Evolutionary conservation across 2,329 filamentous ascomycete species (phyloP), one percentile per base, ranked within the genome.

Genomic region (Ceratocystis huliohia): DNA sequence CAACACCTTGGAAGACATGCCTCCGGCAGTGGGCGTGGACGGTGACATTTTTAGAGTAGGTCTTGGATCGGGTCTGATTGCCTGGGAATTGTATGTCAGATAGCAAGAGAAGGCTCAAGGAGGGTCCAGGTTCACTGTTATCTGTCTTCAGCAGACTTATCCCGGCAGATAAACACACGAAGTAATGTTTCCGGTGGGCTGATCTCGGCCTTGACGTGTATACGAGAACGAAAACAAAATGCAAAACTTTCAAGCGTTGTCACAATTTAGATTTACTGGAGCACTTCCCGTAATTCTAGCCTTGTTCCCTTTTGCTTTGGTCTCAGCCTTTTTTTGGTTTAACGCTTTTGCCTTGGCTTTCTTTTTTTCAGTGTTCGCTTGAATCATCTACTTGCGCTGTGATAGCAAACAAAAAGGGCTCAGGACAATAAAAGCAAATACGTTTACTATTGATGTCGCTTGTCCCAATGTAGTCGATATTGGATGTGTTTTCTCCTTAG

Each of bases 1-100:
- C 73, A 95, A 81, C 61, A 96, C 86, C 70, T 91, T 86, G 68
- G 88, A 92, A 69, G 92, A 96, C 85, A 95, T 91, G 59, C 81
- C 81, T 75, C 68, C 68, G 65, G 80, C 68, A 8, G 83, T 83
- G 61, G 84, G 79, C 68, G 79, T 85, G 73, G 80, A 77, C 68
- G 81, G 76, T 71, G 81, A 75, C 75, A 81, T 80, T 61, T 7
- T 70, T 61, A 41, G n/a, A 17, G 5, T 25, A 53, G 48, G 48
- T 25, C 25, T 25, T 25, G 7, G 48, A 15, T 53, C 48, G 48
- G 20, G 20, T 10, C 25, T 8, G 20, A 25, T 15, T 53, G 48
- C 25, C 20, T 53, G 22, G 10, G 10, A 22, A 48, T 41, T 30
- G 41, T 65, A 65, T 7, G 48, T 28, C 48, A 53, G 20, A 25